A percentile compares a stretch with the other conserved stretches of the same genome.
phyloP scores from a whole-genome alignment of 441 rosid genomes.

The Geranium incanum region DNA sequence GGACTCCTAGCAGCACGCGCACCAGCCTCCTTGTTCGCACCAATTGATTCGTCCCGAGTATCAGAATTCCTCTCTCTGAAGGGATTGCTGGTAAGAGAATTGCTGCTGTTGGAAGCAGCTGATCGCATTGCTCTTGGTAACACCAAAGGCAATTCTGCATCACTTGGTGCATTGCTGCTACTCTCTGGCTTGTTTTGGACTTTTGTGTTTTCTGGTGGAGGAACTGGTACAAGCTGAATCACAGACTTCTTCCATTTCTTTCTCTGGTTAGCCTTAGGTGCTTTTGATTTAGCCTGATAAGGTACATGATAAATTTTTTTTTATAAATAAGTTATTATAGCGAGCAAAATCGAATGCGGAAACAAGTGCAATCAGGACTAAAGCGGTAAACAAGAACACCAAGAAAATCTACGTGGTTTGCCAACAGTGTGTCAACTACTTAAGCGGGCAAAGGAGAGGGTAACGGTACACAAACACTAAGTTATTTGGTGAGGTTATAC shows the following conservation, averaged over 20 bases:
- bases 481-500: too few species aligned
- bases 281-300: constrained; percentile 61
- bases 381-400: too few species aligned
- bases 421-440: too few species aligned
- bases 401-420: too few species aligned
- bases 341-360: too few species aligned
- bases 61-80: constrained; percentile 83
- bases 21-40: constrained; percentile 29
- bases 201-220: constrained; percentile 21
- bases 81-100: constrained; percentile 26
- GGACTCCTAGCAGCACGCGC: constrained; percentile 36
- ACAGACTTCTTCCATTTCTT: constrained; percentile 69
- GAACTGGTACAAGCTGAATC: constrained; percentile 69
- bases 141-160: constrained; percentile 43
- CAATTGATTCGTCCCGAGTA: constrained; percentile 9
- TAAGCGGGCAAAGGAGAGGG: too few species aligned
- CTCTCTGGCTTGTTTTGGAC: constrained; percentile 26
- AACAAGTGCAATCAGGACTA: too few species aligned
- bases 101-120: constrained; percentile 40
- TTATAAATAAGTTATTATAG: too few species aligned
- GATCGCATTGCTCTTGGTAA: constrained; percentile 76
- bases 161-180: constrained; percentile 22
- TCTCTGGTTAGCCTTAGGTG: constrained; percentile 55
- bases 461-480: too few species aligned
- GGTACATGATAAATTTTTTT: too few species aligned